phyloP scores from a whole-genome alignment of 2,329 filamentous ascomycete species.

The Parasarocladium wereldwijsianum region DNA sequence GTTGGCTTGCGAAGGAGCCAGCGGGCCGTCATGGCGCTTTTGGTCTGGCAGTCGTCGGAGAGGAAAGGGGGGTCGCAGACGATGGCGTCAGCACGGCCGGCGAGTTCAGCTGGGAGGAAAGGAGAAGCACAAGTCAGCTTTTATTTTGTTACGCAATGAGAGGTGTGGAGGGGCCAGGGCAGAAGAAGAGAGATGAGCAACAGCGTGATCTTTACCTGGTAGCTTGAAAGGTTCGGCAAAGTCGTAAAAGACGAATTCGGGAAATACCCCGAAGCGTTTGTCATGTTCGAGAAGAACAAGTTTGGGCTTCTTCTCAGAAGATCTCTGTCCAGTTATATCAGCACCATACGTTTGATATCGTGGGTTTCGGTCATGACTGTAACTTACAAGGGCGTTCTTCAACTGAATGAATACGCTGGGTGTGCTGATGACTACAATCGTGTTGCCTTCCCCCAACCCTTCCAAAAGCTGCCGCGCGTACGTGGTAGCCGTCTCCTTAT shows the following conservation, averaged over 20 bases:
- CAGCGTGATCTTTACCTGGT: slow-evolving; percentile 26
- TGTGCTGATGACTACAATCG: slow-evolving; percentile 56
- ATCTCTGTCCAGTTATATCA: slow-evolving; percentile 8
- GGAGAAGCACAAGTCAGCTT: background rate
- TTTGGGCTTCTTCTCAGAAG: slow-evolving; percentile 27
- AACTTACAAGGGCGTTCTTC: slow-evolving; percentile 50
- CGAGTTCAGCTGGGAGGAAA: slow-evolving; percentile 30
- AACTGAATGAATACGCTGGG: slow-evolving; percentile 66
- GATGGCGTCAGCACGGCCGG: slow-evolving; percentile 50
- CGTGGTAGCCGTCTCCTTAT: slow-evolving; percentile 51
- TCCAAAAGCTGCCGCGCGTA: slow-evolving; percentile 52
- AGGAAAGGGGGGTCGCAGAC: slow-evolving; percentile 70
- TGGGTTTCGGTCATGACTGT: too few species aligned
- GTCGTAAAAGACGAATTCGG: slow-evolving; percentile 63
- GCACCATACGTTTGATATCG: too few species aligned
- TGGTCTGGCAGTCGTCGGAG: slow-evolving; percentile 68
- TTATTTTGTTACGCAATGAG: too few species aligned
- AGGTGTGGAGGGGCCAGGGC: too few species aligned
- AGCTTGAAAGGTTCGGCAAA: slow-evolving; percentile 54
- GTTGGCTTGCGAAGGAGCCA: slow-evolving; percentile 48
- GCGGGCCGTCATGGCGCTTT: slow-evolving; percentile 63
- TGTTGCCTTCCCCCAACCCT: slow-evolving; percentile 38
- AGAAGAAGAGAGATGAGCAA: too few species aligned
- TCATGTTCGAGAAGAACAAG: slow-evolving; percentile 62
- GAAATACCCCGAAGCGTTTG: slow-evolving; percentile 56